Percentiles rank a stretch among this genome's conserved stretches.
Conservation (phyloP, 768 basidiomycete species). For the Clavulina sp. region DNA sequence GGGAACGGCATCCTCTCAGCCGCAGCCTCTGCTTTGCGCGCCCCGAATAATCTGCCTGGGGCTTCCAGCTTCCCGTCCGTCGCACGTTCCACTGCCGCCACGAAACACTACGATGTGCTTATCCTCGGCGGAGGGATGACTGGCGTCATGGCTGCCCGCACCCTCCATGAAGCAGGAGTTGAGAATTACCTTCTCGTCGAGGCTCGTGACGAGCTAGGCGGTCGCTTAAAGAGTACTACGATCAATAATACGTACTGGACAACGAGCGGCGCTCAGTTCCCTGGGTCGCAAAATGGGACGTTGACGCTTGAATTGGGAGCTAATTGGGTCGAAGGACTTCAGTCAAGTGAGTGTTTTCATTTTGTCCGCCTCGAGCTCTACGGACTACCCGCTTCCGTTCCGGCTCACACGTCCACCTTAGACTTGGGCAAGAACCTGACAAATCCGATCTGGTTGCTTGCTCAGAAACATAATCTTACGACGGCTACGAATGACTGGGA, state of each 20-base stretch:
- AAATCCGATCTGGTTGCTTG: conserved; percentile 45
- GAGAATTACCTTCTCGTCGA: conserved; percentile 45
- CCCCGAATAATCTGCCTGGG: too few species aligned
- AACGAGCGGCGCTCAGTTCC: too few species aligned
- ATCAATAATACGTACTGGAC: too few species aligned
- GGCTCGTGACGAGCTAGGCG: conserved; percentile 39
- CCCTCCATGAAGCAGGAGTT: conserved; percentile 33
- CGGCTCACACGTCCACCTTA: background rate
- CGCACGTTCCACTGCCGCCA: too few species aligned
- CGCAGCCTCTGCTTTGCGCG: too few species aligned
- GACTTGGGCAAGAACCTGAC: conserved; percentile 24
- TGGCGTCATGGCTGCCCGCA: conserved; percentile 44
- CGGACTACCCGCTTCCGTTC: background rate
- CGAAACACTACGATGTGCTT: conserved; percentile 21
- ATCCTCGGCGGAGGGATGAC: conserved; percentile 51
- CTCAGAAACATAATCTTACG: conserved; percentile 13
- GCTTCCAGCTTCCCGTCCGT: too few species aligned
- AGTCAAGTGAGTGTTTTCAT: too few species aligned
- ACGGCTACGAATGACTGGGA: conserved; percentile 5
- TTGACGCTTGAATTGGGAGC: conserved; percentile 34
- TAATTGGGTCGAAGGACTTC: conserved; percentile 29
- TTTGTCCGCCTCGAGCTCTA: too few species aligned
- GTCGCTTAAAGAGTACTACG: conserved; percentile 34
- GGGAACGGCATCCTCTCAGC: too few species aligned
- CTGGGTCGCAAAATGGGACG: conserved; percentile 30